phyloP scores from a whole-genome alignment of 441 rosid genomes.

The Corymbia calophylla region DNA sequence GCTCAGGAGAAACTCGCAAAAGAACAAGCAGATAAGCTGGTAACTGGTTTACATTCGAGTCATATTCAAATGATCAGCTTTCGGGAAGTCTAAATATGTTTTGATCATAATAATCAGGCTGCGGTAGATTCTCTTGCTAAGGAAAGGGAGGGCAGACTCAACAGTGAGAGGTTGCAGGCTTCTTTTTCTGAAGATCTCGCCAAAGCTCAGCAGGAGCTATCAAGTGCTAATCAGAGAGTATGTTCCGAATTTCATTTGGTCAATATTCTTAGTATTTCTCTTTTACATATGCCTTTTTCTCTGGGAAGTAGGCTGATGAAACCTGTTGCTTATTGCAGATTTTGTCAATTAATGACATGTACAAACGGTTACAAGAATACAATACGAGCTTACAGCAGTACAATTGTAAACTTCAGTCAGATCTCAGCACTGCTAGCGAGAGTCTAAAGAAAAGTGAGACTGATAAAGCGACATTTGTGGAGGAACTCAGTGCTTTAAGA shows the following conservation, averaged over 20 bases:
- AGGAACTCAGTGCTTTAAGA: constrained; percentile 40
- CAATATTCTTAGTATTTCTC: background rate
- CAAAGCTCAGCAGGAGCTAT: constrained; percentile 48
- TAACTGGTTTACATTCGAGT: constrained; percentile 7
- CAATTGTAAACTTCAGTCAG: constrained; percentile 56
- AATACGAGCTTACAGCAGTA: constrained; percentile 61
- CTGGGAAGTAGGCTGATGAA: background rate
- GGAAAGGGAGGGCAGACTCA: constrained; percentile 42
- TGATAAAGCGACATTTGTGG: constrained; percentile 43
- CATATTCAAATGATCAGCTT: background rate
- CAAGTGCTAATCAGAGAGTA: constrained; percentile 53
- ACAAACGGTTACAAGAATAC: constrained; percentile 53
- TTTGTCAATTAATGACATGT: constrained; percentile 52
- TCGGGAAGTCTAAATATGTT: background rate
- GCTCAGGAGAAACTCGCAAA: constrained; percentile 37
- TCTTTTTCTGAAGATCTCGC: constrained; percentile 47
- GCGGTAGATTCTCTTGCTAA: constrained; percentile 38
- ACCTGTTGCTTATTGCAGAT: constrained; percentile 30
- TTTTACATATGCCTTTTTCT: background rate
- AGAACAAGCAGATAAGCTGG: constrained; percentile 52
- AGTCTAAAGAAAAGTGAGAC: constrained; percentile 49
- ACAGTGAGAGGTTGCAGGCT: constrained; percentile 35
- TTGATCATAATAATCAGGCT: constrained; percentile 13
- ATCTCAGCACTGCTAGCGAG: constrained; percentile 46
- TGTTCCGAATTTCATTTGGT: background rate